These are phyloP conservation scores for Yamadazyma ubonensis DNA, from an alignment of 805 yeast genomes.

Conservation along the genomic window DNA sequence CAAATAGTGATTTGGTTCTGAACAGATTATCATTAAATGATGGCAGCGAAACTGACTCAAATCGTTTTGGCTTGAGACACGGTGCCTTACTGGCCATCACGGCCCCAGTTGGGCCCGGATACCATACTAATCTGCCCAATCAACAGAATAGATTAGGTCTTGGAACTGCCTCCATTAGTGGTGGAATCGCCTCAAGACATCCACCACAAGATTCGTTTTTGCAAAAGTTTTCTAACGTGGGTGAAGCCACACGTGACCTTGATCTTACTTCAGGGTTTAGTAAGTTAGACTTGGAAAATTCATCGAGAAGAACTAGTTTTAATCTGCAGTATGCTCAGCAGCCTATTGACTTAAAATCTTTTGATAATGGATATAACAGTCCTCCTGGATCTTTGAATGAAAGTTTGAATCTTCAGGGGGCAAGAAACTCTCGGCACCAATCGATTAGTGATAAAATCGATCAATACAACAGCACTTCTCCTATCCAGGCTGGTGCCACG, in stretches of 20 bases:
- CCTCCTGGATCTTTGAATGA: conserved; percentile 45
- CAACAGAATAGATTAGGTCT: conserved; percentile 33
- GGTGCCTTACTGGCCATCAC: conserved; percentile 49
- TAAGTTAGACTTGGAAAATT: conserved; percentile 30
- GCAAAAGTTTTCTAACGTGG: conserved; percentile 62
- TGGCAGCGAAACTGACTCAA: conserved; percentile 39
- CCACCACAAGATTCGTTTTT: conserved; percentile 52
- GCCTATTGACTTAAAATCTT: conserved; percentile 5
- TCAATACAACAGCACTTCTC: conserved; percentile 48
- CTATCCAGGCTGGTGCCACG: conserved; percentile 43
- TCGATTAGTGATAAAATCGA: conserved; percentile 65
- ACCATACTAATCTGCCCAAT: conserved; percentile 17
- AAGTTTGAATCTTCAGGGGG: conserved; percentile 37
- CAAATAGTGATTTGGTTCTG: conserved; percentile 13
- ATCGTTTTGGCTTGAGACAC: conserved; percentile 45
- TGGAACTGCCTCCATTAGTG: conserved; percentile 63
- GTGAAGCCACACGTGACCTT: conserved; percentile 68
- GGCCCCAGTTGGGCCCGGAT: conserved; percentile 45
- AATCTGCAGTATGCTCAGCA: conserved; percentile 21
- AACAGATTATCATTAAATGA: conserved; percentile 44
- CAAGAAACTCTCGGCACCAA: conserved; percentile 45
- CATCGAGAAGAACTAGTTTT: conserved; percentile 52
- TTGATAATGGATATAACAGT: conserved; percentile 18
- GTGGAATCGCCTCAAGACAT: conserved; percentile 49
- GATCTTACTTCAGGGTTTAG: conserved; percentile 49